Base-by-base conservation (phyloP, 352 stramenopile species). In the Pythium utonaiense region DNA sequence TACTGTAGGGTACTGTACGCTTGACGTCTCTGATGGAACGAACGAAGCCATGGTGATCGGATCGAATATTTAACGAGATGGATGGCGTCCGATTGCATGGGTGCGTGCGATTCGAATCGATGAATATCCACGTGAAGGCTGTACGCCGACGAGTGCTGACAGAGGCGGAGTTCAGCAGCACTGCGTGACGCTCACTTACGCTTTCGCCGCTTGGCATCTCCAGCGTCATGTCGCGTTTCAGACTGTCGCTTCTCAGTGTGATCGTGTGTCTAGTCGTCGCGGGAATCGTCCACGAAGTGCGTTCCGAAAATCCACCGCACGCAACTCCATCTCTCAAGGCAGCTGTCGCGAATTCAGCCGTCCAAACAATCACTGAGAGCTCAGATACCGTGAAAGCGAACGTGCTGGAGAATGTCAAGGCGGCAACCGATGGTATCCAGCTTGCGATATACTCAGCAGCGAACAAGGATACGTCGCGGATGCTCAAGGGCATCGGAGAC, bases 401-500 rank as follows among this genome's bases (percentile, higher is more conserved):
- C 17, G 51, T 69, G 1, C 42, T 83, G 16, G 16, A 42, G 34
- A 76, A 69, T 24, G 55, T 83, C 58, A 83, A 83, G 60, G 27
- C 50, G 0, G 63, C 71, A 10, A 80, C 74, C 1, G 74, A 83
- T 56, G 74, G 74, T 6, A 71, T 83, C 34, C 74, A 80, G 22
- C 54, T 78, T 33, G 74, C 74, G 7, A 57, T 83, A 3, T 60
- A 70, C 21, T 71, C 69, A 0, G 67, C 64, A 2, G 44, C 61
- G 0, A 57, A 59, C 12, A 57, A 70, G 30, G 74, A 83, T 50
- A 57, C 61, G 17, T 75, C 58, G 7, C 69, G 66, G 27, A 71
- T 69, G 60, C 62, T 83, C 31, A 78, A 75, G 50, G 74, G 69
- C 2, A 64, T 80, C 7, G 69, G 74, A 0, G 74, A 83, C 14